Base-by-base conservation (phyloP, 768 basidiomycete genomes). In the Strobilomyces echinocephalus region DNA sequence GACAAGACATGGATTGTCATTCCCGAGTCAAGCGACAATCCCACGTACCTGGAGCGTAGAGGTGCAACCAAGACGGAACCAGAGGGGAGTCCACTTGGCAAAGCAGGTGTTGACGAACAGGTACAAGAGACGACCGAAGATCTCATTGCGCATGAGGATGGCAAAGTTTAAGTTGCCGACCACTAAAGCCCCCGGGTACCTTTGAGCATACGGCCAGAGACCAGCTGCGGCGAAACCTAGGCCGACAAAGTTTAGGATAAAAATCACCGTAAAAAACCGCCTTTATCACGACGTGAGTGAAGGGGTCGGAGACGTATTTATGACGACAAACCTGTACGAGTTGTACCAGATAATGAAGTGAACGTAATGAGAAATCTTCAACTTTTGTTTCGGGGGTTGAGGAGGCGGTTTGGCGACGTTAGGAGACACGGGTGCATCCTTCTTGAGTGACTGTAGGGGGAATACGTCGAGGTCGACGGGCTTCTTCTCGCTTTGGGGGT, bases 81-180 rank as follows among this genome's bases (percentile, higher is more conserved):
- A 81, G 30, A 89, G 73, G 20, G 87, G 87, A 1, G 87, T 70
- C 87, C 87, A 88, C 83, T 87, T 91, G n/a, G 87, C 85, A 57
- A 92, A 90, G 28, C 78, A 68, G 0, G 81, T 87, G 64, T 88
- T 91, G 56, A 88, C 77, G 20, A 84, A 60, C 43, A 83, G 68
- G 64, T 91, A 92, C 14, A 92, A 63, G 34, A 82, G 68, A n/a
- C 90, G 84, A 10, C 88, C 87, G 57, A 91, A 91, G 2, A 90
- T 73, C 59, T 92, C 90, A 61, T 92, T 92, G 20, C 90, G 78
- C 75, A 88, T 81, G 20, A 92, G 75, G 52, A 91, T 82, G 6
- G 88, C 81, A 24, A 80, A 70, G 59, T 83, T 79, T 45, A 92
- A 68, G 60, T 92, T 92, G 0, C 87, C 90, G 7, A 86, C 74